Base-by-base conservation (phyloP, 2,329 filamentous ascomycete genomes). In the Harringtonia aguacate region DNA sequence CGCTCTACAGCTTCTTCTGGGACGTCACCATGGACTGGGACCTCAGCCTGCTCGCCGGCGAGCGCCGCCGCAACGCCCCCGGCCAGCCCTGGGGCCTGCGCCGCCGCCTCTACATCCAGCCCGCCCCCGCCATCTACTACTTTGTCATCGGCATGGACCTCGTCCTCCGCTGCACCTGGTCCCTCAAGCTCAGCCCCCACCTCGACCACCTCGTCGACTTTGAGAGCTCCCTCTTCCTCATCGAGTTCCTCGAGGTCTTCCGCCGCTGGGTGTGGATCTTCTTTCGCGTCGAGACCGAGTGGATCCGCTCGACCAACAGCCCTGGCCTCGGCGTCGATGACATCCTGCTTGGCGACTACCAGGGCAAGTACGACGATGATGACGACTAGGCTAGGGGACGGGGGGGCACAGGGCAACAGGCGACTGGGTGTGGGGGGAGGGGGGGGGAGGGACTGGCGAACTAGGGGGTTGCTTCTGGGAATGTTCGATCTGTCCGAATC, bases 1-100 rank as follows among this genome's bases (percentile, higher is more conserved):
- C 86, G 14, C 69, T 84, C 36, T 98, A 95, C 65, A 88, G 84
- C n/a, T 97, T 97, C 68, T 98, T 92, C 70, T 98, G 92, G 92
- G 92, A 98, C 56, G 80, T 97, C 27, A 75, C 86, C 44, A 92
- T 89, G 66, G 92, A 98, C 69, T 98, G 92, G 92, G 92, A 97
- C 58, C 71, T 98, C 49, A 86, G 84, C 0, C 72, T 97, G 14
- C 85, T 97, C 57, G 44, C 24, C 14, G 77, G 82, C 3, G 60
- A 70, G 2, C 60, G 66, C 14, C 64, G 63, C 49, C 76, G 82
- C 50, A 70, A 70, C 51, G 70, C 73, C 12, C 72, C 73, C 2
- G 77, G 83, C 22, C 75, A 89, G 53, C 77, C 86, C 0, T 92
- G 77, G 59, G 92, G 86, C 2, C 69, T 98, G 36, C 80, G 92